These are phyloP conservation scores for Apiospora marii DNA, from an alignment of 2,329 filamentous ascomycete genomes.

Conservation along the genomic window DNA sequence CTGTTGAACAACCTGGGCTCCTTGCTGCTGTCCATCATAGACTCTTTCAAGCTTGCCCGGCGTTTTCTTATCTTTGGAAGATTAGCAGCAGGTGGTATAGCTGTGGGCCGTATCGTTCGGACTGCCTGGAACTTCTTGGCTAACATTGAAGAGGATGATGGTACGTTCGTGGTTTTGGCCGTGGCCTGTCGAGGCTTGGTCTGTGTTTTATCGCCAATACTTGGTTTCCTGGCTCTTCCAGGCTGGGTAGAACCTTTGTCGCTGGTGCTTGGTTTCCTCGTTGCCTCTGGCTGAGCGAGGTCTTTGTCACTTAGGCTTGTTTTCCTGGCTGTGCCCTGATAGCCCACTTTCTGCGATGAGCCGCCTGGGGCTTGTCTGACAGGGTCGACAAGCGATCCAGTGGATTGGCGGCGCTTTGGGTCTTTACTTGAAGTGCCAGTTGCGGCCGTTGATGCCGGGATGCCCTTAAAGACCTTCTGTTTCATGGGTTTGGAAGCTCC, in stretches of 20 bases:
- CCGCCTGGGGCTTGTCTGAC: constrained; percentile 23
- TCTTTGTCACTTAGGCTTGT: constrained; percentile 28
- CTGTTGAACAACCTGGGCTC: constrained; percentile 50
- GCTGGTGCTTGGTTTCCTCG: neutral
- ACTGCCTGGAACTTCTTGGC: constrained; percentile 12
- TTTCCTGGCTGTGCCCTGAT: constrained; percentile 47
- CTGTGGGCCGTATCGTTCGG: neutral
- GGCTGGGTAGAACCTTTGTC: neutral
- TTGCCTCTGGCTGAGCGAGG: neutral
- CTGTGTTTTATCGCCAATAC: constrained; percentile 5
- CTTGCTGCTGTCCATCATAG: constrained; percentile 51
- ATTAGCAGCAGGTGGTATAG: constrained; percentile 27
- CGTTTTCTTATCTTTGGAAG: constrained; percentile 40
- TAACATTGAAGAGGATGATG: constrained; percentile 21
- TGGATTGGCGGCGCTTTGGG: constrained; percentile 26
- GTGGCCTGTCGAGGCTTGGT: constrained; percentile 26
- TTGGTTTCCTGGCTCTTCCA: constrained; percentile 22
- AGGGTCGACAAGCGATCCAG: constrained; percentile 19
- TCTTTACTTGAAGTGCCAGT: constrained; percentile 26
- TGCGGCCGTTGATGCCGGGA: constrained; percentile 27
- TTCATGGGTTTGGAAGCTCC: constrained; percentile 31
- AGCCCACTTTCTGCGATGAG: constrained; percentile 38
- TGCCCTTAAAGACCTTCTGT: constrained; percentile 33
- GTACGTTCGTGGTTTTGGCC: constrained; percentile 19
- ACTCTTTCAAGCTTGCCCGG: constrained; percentile 46